Evolutionary conservation across 2,329 filamentous ascomycete species (phyloP), one percentile per base, ranked within the genome.

Genomic region (Neophaeococcomyces aloes): DNA sequence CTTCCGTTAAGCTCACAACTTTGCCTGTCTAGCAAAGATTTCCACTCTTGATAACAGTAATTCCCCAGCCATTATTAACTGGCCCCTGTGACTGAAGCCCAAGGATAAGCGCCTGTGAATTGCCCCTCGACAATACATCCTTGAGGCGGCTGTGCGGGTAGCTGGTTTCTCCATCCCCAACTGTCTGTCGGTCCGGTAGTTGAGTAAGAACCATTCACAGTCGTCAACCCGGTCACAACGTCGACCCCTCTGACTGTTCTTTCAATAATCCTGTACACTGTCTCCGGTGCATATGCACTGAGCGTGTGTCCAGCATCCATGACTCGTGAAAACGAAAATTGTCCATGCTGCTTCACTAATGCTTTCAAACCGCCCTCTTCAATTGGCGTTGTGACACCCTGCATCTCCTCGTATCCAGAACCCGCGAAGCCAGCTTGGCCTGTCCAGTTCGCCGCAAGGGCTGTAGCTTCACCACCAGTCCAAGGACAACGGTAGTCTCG

Each of bases 401-500:
- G 51, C 11, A 66, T 56, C n/a, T 64, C 56, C 30, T 65, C 61
- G 52, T 76, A 76, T 2, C 74, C 73, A 1, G 72, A 70, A 10
- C 59, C 51, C 8, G 58, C 59, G 60, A 78, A 78, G 2, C 60
- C 54, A 4, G 61, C 55, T 4, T 65, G 59, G 19, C 61, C 56
- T 4, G 61, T 57, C 55, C 72, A 71, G 7, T 69, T 61, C 29
- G 76, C 63, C 1, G 64, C 64, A 3, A 76, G 59, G 42, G 68
- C 71, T 6, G 69, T 66, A 4, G 62, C 57, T 53, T 78, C 73
- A 35, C 72, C 75, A 7, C 74, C 74, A 17, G 74, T 61, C 75
- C 74, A 78, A 50, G 74, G 73, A 54, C 71, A 73, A 2, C 67
- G 65, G 50, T 63, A 74, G 55, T 75, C 71, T 2, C 69, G 65